phyloP scores from a whole-genome alignment of 345 rosid genomes.

The Hibiscus mutabilis region DNA sequence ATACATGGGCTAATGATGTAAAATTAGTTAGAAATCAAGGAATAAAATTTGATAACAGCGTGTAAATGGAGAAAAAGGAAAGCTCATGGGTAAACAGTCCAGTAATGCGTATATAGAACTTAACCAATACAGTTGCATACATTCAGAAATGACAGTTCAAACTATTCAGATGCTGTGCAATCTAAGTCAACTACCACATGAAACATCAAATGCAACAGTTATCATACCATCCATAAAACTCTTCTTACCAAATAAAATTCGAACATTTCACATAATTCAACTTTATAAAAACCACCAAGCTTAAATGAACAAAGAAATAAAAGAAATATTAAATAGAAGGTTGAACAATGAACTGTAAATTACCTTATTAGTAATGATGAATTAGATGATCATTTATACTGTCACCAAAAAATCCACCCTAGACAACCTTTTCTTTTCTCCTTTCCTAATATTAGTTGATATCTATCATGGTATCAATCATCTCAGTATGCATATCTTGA shows the following conservation, averaged over 20 bases:
- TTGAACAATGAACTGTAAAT: background rate
- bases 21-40: background rate
- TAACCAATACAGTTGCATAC: background rate
- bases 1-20: background rate
- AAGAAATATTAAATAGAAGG: background rate
- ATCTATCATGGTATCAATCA: background rate
- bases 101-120: background rate
- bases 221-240: background rate
- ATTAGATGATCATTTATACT: background rate
- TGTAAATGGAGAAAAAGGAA: background rate
- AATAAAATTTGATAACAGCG: background rate
- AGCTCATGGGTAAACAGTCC: background rate
- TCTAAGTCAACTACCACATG: background rate
- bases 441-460: background rate
- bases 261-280: background rate
- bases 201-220: background rate
- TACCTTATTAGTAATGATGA: background rate
- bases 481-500: slow-evolving; percentile 3
- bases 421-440: background rate
- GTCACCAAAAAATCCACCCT: background rate
- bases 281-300: background rate
- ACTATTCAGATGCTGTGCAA: background rate
- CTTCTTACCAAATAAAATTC: background rate
- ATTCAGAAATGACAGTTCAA: background rate
- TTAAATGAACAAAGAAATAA: background rate